phyloP scores from a whole-genome alignment of 768 basidiomycete species.

The Xanthoconium stramineum region DNA sequence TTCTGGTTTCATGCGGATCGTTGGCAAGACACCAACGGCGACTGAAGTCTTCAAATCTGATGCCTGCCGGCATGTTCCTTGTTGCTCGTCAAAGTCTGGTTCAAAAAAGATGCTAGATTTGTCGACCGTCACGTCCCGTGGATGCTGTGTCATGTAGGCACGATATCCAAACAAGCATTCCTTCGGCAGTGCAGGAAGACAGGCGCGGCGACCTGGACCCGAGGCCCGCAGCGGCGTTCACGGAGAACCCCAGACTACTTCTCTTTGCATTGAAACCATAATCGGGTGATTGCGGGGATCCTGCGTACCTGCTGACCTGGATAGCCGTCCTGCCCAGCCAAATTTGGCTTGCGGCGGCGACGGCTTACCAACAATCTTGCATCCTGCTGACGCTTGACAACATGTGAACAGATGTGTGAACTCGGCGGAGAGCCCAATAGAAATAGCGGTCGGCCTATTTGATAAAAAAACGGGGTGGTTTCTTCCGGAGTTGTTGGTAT shows the following conservation, averaged over 20 bases:
- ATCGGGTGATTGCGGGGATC: not conserved
- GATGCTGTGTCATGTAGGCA: no score
- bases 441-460: not conserved
- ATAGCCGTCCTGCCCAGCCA: not conserved
- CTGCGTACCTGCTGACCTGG: not conserved
- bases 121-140: not conserved
- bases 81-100: no score
- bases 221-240: not conserved
- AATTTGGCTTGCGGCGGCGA: not conserved
- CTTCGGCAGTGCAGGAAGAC: not conserved
- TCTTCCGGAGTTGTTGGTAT: slow-evolving; percentile 3
- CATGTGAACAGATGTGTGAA: not conserved
- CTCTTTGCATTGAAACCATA: not conserved
- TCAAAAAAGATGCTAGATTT: not conserved
- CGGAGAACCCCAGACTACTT: not conserved
- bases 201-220: not conserved
- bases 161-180: not conserved
- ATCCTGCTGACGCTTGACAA: not conserved
- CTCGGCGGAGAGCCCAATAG: not conserved
- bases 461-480: not conserved
- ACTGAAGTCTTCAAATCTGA: not conserved
- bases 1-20: slow-evolving; percentile 5
- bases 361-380: not conserved
- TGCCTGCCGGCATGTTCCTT: no score
- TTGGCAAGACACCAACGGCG: slow-evolving; percentile 3